These are phyloP conservation scores for Vitis vinifera DNA, from an alignment of 164 flowering plant species.

Conservation along the genomic window DNA sequence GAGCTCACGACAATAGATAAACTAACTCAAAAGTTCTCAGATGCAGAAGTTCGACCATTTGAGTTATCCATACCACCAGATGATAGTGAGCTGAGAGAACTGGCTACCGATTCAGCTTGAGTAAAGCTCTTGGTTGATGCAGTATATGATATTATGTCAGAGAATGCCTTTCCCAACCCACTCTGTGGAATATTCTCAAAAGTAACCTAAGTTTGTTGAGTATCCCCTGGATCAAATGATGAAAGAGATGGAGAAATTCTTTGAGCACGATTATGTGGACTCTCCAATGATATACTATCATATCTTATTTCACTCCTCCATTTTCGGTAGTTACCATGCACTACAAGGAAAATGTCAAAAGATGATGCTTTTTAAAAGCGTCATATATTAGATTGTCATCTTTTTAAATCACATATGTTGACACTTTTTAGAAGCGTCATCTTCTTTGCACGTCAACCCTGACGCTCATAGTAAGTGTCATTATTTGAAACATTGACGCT, in stretches of 20 bases:
- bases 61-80: constrained; percentile 43
- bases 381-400: too few species aligned
- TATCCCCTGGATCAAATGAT: constrained; percentile 52
- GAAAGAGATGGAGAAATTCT: constrained; percentile 41
- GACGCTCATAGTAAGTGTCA: too few species aligned
- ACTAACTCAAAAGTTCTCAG: constrained; percentile 74
- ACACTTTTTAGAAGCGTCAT: too few species aligned
- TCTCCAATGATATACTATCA: constrained; percentile 47
- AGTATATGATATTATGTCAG: constrained; percentile 66
- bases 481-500: too few species aligned
- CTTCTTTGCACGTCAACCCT: too few species aligned
- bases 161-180: constrained; percentile 77
- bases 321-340: constrained; percentile 40
- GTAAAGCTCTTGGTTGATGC: constrained; percentile 38
- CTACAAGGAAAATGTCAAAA: too few species aligned
- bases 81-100: constrained; percentile 36
- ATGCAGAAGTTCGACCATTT: constrained; percentile 53
- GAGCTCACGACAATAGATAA: constrained; percentile 88
- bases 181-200: constrained; percentile 39
- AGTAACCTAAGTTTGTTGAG: constrained; percentile 31
- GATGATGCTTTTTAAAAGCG: too few species aligned
- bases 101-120: constrained; percentile 35
- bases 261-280: constrained; percentile 35
- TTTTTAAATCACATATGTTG: too few species aligned
- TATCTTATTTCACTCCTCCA: constrained; percentile 46